Base-by-base conservation (phyloP, 345 rosid genomes). In the Eucalyptus curtisii region DNA sequence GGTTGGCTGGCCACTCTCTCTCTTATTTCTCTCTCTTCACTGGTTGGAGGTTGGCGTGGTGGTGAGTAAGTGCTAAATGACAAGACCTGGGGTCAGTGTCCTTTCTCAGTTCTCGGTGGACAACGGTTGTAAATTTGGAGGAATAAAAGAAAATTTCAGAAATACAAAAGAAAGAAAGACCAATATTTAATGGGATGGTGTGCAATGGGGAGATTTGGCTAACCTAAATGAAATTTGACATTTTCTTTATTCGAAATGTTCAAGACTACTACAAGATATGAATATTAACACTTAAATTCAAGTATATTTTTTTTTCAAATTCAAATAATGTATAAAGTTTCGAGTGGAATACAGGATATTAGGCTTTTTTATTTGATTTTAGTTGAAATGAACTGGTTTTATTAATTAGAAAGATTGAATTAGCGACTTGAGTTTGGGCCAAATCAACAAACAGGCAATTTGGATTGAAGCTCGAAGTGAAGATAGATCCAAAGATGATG, bases 21-120 rank as follows among this genome's bases (percentile, higher is more conserved):
- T 86, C 86, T 84, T 81, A 55, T 86, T 50, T 90, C 82, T 68
- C 57, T 87, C 44, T 50, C 47, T 12, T 55, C 45, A 59, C 89
- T 76, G 91, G 90, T 88, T 87, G 55, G 84, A 22, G 84, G 47
- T 76, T 76, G 84, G 84, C 84, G 84, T 76, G 30, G 84, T 76
- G 55, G 5, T 19, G 30, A 40, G 64, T 42, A 86, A 90, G 94
- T 92, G 95, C 94, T 92, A 94, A 86, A 92, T 92, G 98, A 95
- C 97, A 95, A 93, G 93, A 93, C 94, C 89, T 13, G 66, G 87
- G 93, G 91, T 85, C 94, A 92, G 91, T 91, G 90, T 87, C 89
- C 88, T 93, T 92, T 92, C 92, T 90, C 92, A 86, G 89, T 88
- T 90, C 88, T 87, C 88, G 89, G 89, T 90, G 92, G 91, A 90